Evolutionary conservation across 1,284 basidiomycete species (phyloP).

Genomic region (Phlebopus sp.): DNA sequence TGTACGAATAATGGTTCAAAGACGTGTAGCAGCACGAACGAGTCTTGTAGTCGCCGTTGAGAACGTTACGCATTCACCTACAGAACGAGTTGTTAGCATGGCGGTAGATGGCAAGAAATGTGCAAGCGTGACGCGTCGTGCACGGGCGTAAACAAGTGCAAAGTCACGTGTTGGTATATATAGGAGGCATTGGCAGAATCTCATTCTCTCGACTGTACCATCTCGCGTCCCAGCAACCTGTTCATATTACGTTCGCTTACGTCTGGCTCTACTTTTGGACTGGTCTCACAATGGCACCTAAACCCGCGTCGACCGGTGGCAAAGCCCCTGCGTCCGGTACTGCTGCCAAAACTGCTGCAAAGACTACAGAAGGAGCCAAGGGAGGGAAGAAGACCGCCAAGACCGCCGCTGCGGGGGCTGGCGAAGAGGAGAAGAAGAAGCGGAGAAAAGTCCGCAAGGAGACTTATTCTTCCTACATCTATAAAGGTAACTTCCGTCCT

Average conservation of each 20-base stretch:
- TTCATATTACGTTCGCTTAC: conserved; percentile 13
- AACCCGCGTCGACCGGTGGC: conserved; percentile 79
- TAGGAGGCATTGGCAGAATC: conserved; percentile 22
- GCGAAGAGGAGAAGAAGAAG: conserved; percentile 81
- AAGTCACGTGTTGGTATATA: conserved; percentile 44
- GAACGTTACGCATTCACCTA: no score
- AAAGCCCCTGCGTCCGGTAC: conserved; percentile 78
- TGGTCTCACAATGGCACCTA: conserved; percentile 61
- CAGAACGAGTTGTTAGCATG: no score
- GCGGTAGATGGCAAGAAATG: no score
- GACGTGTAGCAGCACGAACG: no score
- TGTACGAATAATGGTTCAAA: no score
- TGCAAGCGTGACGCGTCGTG: conserved; percentile 46
- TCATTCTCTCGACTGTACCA: conserved; percentile 18
- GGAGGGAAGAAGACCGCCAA: conserved; percentile 85
- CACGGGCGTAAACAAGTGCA: conserved; percentile 36
- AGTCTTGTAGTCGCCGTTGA: no score
- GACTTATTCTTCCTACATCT: conserved; percentile 93
- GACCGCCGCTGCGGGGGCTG: conserved; percentile 53
- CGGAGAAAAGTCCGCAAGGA: conserved; percentile 87
- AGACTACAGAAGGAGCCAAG: conserved; percentile 68
- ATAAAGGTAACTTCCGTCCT: conserved; percentile 66
- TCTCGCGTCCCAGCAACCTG: conserved; percentile 16
- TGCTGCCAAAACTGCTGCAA: conserved; percentile 75
- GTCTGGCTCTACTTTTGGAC: conserved; percentile 6